Percentiles rank a stretch among this genome's conserved stretches.
phyloP scores from a whole-genome alignment of 2,329 filamentous ascomycete genomes.

The Amauroascus niger region DNA sequence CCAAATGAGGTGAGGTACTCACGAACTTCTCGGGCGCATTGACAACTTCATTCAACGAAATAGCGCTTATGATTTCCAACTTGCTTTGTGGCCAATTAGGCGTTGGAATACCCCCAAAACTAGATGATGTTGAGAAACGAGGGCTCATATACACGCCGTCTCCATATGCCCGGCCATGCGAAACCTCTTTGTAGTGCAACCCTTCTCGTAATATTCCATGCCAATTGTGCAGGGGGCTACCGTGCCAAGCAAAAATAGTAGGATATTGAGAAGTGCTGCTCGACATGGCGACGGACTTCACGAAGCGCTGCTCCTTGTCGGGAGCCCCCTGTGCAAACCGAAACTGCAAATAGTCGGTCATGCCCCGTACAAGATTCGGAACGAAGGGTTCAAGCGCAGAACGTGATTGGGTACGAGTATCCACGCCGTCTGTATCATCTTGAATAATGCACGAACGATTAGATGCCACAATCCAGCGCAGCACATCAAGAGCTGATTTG shows the following conservation, averaged over 20 bases:
- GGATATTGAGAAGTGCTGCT: slow-evolving; percentile 42
- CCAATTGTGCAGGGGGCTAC: slow-evolving; percentile 68
- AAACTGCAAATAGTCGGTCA: slow-evolving; percentile 66
- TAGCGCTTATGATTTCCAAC: slow-evolving; percentile 48
- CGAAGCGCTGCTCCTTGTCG: slow-evolving; percentile 72
- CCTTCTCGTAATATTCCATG: slow-evolving; percentile 80
- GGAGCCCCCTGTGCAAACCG: slow-evolving; percentile 79
- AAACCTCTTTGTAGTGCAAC: slow-evolving; percentile 56
- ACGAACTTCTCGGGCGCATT: slow-evolving; percentile 59
- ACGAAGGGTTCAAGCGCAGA: slow-evolving; percentile 17
- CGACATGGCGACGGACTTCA: slow-evolving; percentile 47
- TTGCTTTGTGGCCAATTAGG: slow-evolving; percentile 56
- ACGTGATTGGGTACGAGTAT: not conserved
- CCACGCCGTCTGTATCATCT: slow-evolving; percentile 45
- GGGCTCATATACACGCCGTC: slow-evolving; percentile 73
- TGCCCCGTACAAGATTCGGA: slow-evolving; percentile 51
- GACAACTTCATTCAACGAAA: slow-evolving; percentile 78
- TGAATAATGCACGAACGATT: slow-evolving; percentile 80
- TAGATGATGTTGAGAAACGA: slow-evolving; percentile 46
- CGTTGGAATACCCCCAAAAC: slow-evolving; percentile 36
- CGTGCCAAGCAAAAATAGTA: slow-evolving; percentile 81
- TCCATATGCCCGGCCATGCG: slow-evolving; percentile 62
- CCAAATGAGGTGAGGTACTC: slow-evolving; percentile 51
- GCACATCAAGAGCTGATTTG: slow-evolving; percentile 54
- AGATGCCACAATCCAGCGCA: slow-evolving; percentile 83